Conservation (phyloP, 106 monocot species). For the Platanthera guangdongensis region DNA sequence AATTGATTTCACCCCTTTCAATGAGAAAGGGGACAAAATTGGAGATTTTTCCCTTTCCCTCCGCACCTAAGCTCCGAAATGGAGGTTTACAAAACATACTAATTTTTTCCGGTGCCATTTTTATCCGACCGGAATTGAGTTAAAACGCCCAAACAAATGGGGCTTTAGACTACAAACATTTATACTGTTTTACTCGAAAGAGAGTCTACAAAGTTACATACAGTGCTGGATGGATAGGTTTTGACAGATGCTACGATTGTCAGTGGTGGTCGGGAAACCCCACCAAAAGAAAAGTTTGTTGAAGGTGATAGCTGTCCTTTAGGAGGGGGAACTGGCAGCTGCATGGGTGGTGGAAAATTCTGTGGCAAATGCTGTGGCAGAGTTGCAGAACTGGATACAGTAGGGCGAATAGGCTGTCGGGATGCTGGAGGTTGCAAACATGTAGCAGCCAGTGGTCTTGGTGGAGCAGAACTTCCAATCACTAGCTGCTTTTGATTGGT, state of each 20-base stretch:
- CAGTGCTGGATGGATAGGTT: slow-evolving; percentile 13
- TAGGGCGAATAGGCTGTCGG: slow-evolving; percentile 28
- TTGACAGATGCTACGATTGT: slow-evolving; percentile 15
- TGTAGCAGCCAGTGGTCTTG: slow-evolving; percentile 19
- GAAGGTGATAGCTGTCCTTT: slow-evolving; percentile 29
- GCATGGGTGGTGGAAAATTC: slow-evolving; percentile 13
- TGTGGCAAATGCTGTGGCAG: slow-evolving; percentile 19
- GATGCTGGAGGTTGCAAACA: slow-evolving; percentile 66
- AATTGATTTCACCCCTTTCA: too few species aligned
- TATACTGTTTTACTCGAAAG: too few species aligned
- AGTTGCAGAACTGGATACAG: slow-evolving; percentile 27
- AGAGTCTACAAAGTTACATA: slow-evolving; percentile 13
- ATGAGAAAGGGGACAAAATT: too few species aligned
- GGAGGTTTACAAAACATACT: too few species aligned
- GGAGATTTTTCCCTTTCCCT: too few species aligned
- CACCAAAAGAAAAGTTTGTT: slow-evolving; percentile 35
- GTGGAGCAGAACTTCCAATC: slow-evolving; percentile 17
- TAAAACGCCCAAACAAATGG: too few species aligned
- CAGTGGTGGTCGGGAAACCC: slow-evolving; percentile 12
- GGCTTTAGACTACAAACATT: too few species aligned
- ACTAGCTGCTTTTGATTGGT: slow-evolving; percentile 25
- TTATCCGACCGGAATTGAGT: too few species aligned
- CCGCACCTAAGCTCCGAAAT: too few species aligned
- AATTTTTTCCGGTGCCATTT: too few species aligned
- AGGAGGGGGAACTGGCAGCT: slow-evolving; percentile 26